A percentile compares a stretch with the other conserved stretches of the same genome.
Evolutionary conservation across 768 basidiomycete genomes (phyloP).

Genomic region (Russula virescens): DNA sequence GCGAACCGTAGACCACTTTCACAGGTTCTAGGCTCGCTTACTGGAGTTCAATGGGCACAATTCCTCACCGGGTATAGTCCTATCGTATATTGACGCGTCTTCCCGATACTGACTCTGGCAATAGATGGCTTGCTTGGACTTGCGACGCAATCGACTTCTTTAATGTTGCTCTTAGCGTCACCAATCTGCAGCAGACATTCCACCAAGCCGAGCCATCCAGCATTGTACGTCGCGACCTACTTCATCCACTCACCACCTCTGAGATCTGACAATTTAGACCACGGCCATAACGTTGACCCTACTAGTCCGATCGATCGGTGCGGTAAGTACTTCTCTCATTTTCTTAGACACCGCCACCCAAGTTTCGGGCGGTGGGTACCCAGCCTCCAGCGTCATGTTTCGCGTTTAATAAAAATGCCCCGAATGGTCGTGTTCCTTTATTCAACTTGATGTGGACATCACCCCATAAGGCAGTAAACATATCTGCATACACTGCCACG

Average conservation of each 20-base stretch:
- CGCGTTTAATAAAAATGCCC: neutral
- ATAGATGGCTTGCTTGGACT: slow-evolving; percentile 80
- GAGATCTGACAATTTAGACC: slow-evolving; percentile 36
- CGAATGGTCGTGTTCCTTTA: neutral
- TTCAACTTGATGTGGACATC: neutral
- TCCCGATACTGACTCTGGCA: neutral
- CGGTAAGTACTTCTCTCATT: slow-evolving; percentile 36
- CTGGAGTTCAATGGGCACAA: slow-evolving; percentile 46
- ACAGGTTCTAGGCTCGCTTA: slow-evolving; percentile 37
- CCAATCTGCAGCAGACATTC: slow-evolving; percentile 45
- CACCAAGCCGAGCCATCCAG: slow-evolving; percentile 31
- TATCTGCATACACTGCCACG: neutral
- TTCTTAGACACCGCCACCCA: neutral
- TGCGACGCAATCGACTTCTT: slow-evolving; percentile 88
- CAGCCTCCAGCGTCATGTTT: neutral
- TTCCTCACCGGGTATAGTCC: slow-evolving; percentile 47
- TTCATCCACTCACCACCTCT: neutral
- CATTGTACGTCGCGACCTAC: slow-evolving; percentile 36
- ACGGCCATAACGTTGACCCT: slow-evolving; percentile 88
- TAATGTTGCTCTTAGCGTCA: slow-evolving; percentile 58
- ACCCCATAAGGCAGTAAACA: neutral
- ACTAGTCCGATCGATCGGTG: slow-evolving; percentile 80
- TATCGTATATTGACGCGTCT: neutral
- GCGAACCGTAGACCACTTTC: slow-evolving; percentile 32
- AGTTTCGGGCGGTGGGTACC: neutral